Base-by-base conservation (phyloP, 768 basidiomycete species). In the Rossbeevera mucosa region DNA sequence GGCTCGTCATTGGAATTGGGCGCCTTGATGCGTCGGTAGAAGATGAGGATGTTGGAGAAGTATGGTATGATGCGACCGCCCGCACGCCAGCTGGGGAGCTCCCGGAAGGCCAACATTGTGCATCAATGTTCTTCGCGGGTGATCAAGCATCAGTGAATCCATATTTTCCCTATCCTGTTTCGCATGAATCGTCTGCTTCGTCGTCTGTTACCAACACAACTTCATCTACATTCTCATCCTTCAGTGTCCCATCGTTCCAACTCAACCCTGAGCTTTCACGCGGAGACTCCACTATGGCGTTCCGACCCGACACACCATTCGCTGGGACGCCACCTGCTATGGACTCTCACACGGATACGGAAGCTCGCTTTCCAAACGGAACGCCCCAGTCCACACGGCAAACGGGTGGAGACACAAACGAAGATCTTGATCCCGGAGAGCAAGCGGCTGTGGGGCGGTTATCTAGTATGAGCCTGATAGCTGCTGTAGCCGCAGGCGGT, bases 381-480 rank as follows among this genome's bases (percentile, higher is more conserved):
- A 54, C 53, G 5, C 42, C 52, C 28, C 56, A 57, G 14, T 41
- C 56, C 16, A n/a, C 40, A 20, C 57, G 52, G 18, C 64, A 60
- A 52, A 58, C 57, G 28, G 14, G n/a, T 13, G 47, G 52, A 41
- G 62, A 66, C 25, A 47, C 72, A 12, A 76, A 76, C 26, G 76
- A 76, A 47, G 80, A 72, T 26, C 56, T 62, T 24, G 72, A 74
- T 50, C 59, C 70, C 14, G 72, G 71, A 26, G 82, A 91, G 58
- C 91, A 94, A 64, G 90, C 87, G 13, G 82, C 88, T 5, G 78
- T 92, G 18, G 94, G 94, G 5, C 79, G 92, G 52, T 74, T 95
- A 45, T 89, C 91, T 5, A 91, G 91, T 61, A 93, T 96, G 92
- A 91, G 90, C 64, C 72, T 96, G 47, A 89, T 95, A 74, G 93